phyloP scores from a whole-genome alignment of 1,139 yeast genomes.

The Suhomyces chickasaworum region DNA sequence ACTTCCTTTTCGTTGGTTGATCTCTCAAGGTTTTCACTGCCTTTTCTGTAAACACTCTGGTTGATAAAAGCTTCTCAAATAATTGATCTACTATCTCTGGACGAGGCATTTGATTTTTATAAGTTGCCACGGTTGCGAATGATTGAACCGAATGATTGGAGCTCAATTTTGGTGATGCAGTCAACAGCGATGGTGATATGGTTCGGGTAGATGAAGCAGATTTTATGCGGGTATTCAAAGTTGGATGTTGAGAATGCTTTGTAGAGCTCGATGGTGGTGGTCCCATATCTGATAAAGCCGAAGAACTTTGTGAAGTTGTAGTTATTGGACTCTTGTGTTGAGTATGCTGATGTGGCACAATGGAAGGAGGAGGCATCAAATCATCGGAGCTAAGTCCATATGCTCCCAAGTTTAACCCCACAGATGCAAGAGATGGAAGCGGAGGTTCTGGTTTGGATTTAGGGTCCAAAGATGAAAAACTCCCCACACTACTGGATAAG shows the following conservation, averaged over 20 bases:
- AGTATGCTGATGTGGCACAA: conserved; percentile 12
- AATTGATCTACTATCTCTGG: conserved; percentile 40
- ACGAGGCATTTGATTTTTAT: conserved; percentile 39
- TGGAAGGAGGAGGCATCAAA: conserved; percentile 27
- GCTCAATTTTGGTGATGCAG: conserved; percentile 11
- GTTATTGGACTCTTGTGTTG: conserved; percentile 6
- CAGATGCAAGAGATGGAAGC: conserved; percentile 18
- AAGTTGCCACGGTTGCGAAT: conserved; percentile 34
- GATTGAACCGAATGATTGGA: conserved; percentile 31
- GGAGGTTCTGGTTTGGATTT: conserved; percentile 18
- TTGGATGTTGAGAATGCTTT: conserved; percentile 3
- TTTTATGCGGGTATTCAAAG: conserved; percentile 11
- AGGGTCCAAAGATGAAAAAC: conserved; percentile 36
- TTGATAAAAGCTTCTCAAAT: conserved; percentile 42
- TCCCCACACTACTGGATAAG: conserved; percentile 11
- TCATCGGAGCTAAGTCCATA: conserved; percentile 32
- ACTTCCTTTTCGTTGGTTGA: conserved; percentile 41
- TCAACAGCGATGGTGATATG: conserved; percentile 10
- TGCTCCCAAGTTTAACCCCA: conserved; percentile 29
- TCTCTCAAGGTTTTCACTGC: conserved; percentile 35
- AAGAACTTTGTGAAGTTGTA: conserved; percentile 15
- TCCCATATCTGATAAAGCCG: conserved; percentile 17
- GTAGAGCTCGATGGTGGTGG: conserved; percentile 4
- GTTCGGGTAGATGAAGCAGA: conserved; percentile 10
- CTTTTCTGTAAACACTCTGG: conserved; percentile 40